These are phyloP conservation scores for Agaricus subrufescens DNA, from an alignment of 768 basidiomycete species.

Conservation along the genomic window DNA sequence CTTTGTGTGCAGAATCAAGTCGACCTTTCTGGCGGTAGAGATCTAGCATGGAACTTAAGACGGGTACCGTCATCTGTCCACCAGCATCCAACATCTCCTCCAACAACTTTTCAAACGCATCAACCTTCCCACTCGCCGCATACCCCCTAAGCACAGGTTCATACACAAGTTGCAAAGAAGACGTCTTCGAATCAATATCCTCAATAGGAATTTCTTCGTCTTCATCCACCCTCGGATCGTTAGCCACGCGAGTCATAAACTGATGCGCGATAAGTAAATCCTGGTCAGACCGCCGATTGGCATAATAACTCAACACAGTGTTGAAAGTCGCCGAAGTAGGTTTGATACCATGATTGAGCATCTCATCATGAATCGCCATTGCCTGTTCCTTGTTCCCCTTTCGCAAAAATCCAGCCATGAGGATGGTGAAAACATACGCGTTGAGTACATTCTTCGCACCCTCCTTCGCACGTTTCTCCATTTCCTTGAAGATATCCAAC, in stretches of 20 bases:
- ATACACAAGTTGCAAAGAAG: conserved; percentile 34
- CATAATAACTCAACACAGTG: conserved; percentile 62
- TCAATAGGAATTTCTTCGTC: conserved; percentile 26
- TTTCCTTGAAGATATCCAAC: conserved; percentile 58
- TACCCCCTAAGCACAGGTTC: conserved; percentile 57
- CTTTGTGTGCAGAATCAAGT: conserved; percentile 43
- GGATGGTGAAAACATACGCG: conserved; percentile 62
- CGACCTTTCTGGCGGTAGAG: conserved; percentile 61
- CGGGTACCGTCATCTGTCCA: conserved; percentile 52
- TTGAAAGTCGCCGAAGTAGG: conserved; percentile 68
- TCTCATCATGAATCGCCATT: conserved; percentile 64
- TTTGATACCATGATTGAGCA: conserved; percentile 58
- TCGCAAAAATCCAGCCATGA: conserved; percentile 72
- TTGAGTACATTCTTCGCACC: conserved; percentile 40
- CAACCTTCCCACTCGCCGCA: conserved; percentile 33
- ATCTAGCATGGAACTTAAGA: conserved; percentile 64
- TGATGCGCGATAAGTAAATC: conserved; percentile 59
- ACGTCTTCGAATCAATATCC: conserved; percentile 34
- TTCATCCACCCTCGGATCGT: not conserved
- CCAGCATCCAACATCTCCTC: conserved; percentile 48
- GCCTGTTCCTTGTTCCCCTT: conserved; percentile 48
- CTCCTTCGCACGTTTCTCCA: conserved; percentile 45
- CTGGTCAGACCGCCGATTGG: conserved; percentile 38
- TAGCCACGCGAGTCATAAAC: conserved; percentile 49
- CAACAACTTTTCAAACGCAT: conserved; percentile 55